Base-by-base conservation (phyloP, 2,329 filamentous ascomycete species). In the Emergomyces orientalis region DNA sequence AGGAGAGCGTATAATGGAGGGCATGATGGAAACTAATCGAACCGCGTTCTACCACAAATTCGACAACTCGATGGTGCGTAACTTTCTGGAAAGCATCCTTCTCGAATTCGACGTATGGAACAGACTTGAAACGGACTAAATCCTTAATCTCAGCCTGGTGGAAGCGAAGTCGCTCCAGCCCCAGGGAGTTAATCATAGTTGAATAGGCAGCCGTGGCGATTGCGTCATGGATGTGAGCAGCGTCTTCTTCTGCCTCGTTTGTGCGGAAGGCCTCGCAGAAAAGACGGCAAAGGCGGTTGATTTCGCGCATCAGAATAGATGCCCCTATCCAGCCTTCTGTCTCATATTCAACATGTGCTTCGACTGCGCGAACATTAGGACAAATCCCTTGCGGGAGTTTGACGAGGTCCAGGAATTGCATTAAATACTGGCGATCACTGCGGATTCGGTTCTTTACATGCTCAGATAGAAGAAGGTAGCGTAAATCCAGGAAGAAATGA, bases 271-370 rank as follows among this genome's bases (percentile, higher is more conserved):
- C 87, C 69, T 96, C 90, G 0, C 91, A 87, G 63, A 97, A 88
- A 70, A 94, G 89, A 66, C 92, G 84, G 71, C 93, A 96, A 45
- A 97, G 83, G 61, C 90, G 86, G 72, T 97, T 97, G 74, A 99
- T 93, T 74, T 99, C 93, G 59, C 93, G 85, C 59, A 94, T 97
- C 63, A 99, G 89, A 59, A 97, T 82, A 7, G 92, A 96, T 3
- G 94, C 93, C 63, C 90, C 95, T 61, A 99, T 97, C 94, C 94
- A 99, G 25, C 91, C 89, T 76, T 99, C 95, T 1, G 92, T 95
- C 76, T 99, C 94, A 72, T 97, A 99, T 74, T 99, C 95, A 39
- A 99, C 90, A 73, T 99, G 94, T 71, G 97, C 94, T 19, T 92
- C 91, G 27, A 97, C 85, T 2, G 93, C 94, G 65, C 95, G 85